Conservation (phyloP, 768 basidiomycete genomes). For the Pulveroboletus sp. region DNA sequence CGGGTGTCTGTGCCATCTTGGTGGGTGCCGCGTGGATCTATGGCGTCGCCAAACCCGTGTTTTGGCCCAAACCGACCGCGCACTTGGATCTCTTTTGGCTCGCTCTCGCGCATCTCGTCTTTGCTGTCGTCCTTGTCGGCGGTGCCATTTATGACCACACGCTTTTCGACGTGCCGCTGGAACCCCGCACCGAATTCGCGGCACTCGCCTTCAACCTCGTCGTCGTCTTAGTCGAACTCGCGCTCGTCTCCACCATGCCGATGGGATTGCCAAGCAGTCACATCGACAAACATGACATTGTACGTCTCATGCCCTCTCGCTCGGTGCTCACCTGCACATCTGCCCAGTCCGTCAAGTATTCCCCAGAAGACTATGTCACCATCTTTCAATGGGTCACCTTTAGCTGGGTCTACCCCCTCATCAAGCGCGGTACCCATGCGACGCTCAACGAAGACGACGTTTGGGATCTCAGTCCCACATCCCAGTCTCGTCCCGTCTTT, state of each 20-base stretch:
- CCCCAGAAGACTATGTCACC: constrained; percentile 73
- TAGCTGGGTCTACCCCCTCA: constrained; percentile 65
- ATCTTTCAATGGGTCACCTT: constrained; percentile 77
- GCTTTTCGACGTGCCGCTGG: constrained; percentile 43
- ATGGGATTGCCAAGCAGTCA: constrained; percentile 56
- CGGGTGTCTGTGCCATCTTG: constrained; percentile 42
- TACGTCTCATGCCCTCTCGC: constrained; percentile 34
- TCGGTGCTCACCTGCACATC: not conserved
- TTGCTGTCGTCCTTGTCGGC: constrained; percentile 48
- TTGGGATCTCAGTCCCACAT: constrained; percentile 66
- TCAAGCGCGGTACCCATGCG: constrained; percentile 44
- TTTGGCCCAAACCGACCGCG: constrained; percentile 52
- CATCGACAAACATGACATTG: constrained; percentile 58
- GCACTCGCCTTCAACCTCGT: constrained; percentile 42
- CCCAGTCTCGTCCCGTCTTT: constrained; percentile 66
- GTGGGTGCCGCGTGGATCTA: constrained; percentile 65
- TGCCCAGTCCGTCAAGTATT: constrained; percentile 26
- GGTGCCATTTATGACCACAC: constrained; percentile 51
- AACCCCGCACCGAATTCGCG: constrained; percentile 25
- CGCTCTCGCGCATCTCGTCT: constrained; percentile 47
- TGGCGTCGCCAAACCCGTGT: constrained; percentile 52
- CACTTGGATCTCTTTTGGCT: constrained; percentile 64
- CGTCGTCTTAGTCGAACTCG: constrained; percentile 41
- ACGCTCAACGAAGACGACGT: constrained; percentile 72
- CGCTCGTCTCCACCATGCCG: constrained; percentile 59